Conservation (phyloP, 2,329 filamentous ascomycete genomes). For the Diaporthe sp. region DNA sequence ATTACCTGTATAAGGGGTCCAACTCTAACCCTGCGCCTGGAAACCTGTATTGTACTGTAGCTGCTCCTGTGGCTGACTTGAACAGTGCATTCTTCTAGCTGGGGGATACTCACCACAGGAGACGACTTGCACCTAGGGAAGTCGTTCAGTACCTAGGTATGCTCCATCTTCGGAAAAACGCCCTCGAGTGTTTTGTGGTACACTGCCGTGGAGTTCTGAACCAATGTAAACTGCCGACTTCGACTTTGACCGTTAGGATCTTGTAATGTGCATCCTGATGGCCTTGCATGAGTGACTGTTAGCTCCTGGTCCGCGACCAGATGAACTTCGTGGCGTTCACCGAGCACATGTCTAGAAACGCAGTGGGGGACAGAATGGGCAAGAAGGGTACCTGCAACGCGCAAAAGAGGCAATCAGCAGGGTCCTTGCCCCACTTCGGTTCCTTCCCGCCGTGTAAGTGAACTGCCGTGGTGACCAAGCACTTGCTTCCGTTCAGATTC, state of each 20-base stretch:
- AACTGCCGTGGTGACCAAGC: background rate
- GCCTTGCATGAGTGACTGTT: background rate
- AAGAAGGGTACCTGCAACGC: background rate
- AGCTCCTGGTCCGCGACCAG: background rate
- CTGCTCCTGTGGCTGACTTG: no score
- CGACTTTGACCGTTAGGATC: background rate
- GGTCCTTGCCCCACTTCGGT: slow-evolving; percentile 11
- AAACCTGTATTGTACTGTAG: background rate
- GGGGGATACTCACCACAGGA: background rate
- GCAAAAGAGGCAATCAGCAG: background rate
- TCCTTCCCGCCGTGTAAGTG: slow-evolving; percentile 19
- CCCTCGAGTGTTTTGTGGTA: background rate
- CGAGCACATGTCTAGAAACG: background rate
- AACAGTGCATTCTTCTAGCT: background rate
- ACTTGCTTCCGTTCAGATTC: background rate
- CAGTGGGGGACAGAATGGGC: background rate
- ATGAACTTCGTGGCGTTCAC: background rate
- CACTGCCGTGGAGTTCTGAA: background rate
- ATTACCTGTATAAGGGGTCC: background rate
- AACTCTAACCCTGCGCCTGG: background rate
- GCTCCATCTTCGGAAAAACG: background rate
- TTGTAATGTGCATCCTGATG: background rate
- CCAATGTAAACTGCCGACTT: background rate
- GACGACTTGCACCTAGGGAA: background rate
- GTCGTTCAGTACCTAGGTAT: background rate